phyloP scores from a whole-genome alignment of 306 rosid genomes.

The Senna siamea region DNA sequence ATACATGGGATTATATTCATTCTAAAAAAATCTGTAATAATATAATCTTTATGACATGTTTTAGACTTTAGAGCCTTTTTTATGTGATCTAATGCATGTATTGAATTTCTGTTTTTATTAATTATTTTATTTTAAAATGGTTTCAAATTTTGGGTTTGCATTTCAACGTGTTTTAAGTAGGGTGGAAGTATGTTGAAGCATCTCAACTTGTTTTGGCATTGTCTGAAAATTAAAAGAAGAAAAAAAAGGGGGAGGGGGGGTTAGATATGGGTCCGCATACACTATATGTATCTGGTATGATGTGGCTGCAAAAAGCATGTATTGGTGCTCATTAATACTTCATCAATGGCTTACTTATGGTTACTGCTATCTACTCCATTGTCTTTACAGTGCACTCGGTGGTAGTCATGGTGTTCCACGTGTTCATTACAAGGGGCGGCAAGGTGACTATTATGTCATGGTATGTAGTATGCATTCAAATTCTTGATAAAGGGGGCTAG shows the following conservation, averaged over 20 bases:
- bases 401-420: conserved; percentile 96
- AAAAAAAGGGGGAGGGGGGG: not conserved
- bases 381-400: conserved; percentile 70
- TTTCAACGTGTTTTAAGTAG: no score
- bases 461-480: conserved; percentile 61
- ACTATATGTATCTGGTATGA: not conserved
- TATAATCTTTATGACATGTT: not conserved
- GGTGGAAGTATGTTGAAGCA: no score
- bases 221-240: no score
- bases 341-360: conserved; percentile 1
- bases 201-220: not conserved
- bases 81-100: not conserved
- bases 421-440: conserved; percentile 89
- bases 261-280: not conserved
- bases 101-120: not conserved
- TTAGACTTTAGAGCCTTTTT: no score
- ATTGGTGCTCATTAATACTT: not conserved
- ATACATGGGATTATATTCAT: not conserved
- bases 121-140: no score
- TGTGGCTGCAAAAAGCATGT: not conserved
- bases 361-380: conserved; percentile 11
- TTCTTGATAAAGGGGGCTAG: not conserved
- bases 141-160: not conserved
- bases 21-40: no score
- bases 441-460: conserved; percentile 94